phyloP scores from a whole-genome alignment of 2,329 filamentous ascomycete genomes.

The Aciculosporium take region DNA sequence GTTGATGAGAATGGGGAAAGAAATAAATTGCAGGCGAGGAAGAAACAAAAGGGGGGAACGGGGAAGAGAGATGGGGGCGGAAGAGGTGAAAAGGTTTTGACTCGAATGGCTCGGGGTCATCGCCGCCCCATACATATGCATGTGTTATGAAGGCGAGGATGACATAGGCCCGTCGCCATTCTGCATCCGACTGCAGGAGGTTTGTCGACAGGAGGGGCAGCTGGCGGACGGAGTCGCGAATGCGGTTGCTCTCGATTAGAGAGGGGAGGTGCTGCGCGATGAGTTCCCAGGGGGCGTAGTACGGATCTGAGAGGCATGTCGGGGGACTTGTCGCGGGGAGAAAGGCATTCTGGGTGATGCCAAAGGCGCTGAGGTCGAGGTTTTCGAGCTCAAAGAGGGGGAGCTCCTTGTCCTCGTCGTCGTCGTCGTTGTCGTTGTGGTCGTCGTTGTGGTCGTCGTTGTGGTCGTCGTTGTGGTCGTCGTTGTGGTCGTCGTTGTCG shows the following conservation, averaged over 20 bases:
- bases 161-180: conserved; percentile 73
- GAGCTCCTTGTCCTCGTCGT: not conserved
- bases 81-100: not conserved
- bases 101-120: conserved; percentile 41
- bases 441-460: no score
- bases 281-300: conserved; percentile 70
- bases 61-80: no score
- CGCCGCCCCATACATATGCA: conserved; percentile 79
- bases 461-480: no score
- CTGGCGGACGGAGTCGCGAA: conserved; percentile 30
- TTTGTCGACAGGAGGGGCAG: conserved; percentile 59
- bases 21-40: no score
- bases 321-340: conserved; percentile 59
- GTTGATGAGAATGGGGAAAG: no score
- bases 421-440: no score
- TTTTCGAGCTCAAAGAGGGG: not conserved
- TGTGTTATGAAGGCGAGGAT: conserved; percentile 70
- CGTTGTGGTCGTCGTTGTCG: no score
- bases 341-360: conserved; percentile 51
- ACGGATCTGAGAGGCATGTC: conserved; percentile 47
- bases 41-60: not conserved
- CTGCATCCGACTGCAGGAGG: conserved; percentile 45
- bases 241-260: conserved; percentile 47
- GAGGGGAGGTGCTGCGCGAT: conserved; percentile 53
- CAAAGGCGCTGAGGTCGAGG: conserved; percentile 22